A percentile compares a stretch with the other conserved stretches of the same genome.
Conservation (phyloP, 805 yeast genomes). For the Candida boidinii region DNA sequence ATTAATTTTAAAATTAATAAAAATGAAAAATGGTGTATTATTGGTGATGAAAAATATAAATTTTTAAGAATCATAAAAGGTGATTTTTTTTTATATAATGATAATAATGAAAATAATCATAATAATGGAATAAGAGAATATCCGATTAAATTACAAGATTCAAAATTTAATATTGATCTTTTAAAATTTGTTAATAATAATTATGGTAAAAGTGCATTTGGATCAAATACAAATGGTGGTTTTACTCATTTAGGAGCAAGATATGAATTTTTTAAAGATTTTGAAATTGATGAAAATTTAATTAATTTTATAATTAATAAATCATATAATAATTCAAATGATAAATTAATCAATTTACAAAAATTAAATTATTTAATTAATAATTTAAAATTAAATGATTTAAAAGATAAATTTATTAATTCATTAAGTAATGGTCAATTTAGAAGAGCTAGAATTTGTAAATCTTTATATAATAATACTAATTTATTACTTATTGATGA, state of each 20-base stretch:
- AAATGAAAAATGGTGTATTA: constrained; percentile 42
- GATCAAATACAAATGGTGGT: constrained; percentile 31
- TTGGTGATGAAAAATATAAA: too few species aligned
- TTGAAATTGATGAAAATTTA: constrained; percentile 65
- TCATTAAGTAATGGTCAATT: constrained; percentile 91
- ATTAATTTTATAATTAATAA: constrained; percentile 49
- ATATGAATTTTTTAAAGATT: constrained; percentile 77
- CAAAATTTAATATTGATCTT: constrained; percentile 30
- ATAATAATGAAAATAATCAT: constrained; percentile 1
- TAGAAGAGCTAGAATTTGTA: constrained; percentile 82
- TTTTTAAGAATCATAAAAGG: constrained; percentile 10
- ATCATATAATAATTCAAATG: constrained; percentile 37
- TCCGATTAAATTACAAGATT: constrained; percentile 42
- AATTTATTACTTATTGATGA: constrained; percentile 71
- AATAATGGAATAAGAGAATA: too few species aligned
- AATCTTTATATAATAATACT: constrained; percentile 59
- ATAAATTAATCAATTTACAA: constrained; percentile 22
- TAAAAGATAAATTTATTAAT: constrained; percentile 71
- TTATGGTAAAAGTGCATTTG: constrained; percentile 26
- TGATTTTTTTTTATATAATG: constrained; percentile 14
- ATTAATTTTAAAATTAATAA: constrained; percentile 29
- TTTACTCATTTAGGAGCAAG: constrained; percentile 79
- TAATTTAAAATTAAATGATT: constrained; percentile 43
- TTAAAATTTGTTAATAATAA: constrained; percentile 28
- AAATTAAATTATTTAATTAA: constrained; percentile 35